Evolutionary conservation across 75 land plant genomes (phyloP).

Genomic region (Pseudotsuga menziesii): DNA sequence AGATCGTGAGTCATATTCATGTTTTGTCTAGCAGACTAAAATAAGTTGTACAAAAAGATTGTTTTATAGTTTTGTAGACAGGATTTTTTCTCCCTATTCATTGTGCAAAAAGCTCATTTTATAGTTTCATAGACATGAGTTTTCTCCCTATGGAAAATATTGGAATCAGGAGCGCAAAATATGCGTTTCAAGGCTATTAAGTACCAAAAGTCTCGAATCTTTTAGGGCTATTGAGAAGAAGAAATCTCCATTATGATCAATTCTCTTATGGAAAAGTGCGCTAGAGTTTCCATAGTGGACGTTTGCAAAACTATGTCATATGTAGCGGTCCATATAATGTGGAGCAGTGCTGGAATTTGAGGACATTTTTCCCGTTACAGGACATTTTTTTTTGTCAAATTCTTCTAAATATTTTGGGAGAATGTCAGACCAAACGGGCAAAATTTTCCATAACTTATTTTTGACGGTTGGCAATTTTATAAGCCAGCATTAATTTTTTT

Average conservation of each 20-base stretch:
- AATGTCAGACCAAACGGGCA: too few species aligned
- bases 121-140: too few species aligned
- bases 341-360: too few species aligned
- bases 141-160: too few species aligned
- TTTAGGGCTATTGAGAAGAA: background rate
- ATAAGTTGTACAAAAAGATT: slow-evolving; percentile 12
- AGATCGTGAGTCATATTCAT: slow-evolving; percentile 15
- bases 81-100: slow-evolving; percentile 31
- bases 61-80: slow-evolving; percentile 17
- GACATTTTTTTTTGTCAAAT: too few species aligned
- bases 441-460: too few species aligned
- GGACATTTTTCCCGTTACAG: too few species aligned
- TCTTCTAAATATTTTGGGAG: too few species aligned
- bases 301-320: background rate
- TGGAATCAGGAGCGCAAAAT: slow-evolving; percentile 31
- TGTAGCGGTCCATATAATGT: slow-evolving; percentile 4
- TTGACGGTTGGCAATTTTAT: too few species aligned
- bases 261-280: background rate
- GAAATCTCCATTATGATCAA: background rate
- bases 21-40: slow-evolving; percentile 19
- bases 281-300: background rate
- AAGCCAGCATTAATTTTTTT: too few species aligned
- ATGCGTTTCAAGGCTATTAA: slow-evolving; percentile 20
- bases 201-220: slow-evolving; percentile 14
- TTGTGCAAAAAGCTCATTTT: too few species aligned